Conservation (phyloP, 2,329 filamentous ascomycete species). For the Fusarium guadeloupense region DNA sequence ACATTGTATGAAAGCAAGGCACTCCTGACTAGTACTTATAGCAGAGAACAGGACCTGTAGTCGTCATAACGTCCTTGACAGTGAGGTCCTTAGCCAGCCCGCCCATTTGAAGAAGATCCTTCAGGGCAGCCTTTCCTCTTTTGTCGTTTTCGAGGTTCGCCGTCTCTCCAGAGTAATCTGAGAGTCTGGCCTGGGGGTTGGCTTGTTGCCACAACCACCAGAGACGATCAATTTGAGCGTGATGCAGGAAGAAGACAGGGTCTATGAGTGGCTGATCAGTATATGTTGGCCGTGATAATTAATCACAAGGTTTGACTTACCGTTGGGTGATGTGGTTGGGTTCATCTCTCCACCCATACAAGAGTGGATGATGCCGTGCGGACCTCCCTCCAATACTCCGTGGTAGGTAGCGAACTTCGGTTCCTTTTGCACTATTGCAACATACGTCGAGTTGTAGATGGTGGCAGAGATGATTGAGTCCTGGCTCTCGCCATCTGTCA, state of each 20-base stretch:
- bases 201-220: constrained; percentile 12
- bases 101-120: background rate
- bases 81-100: background rate
- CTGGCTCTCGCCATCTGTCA: constrained; percentile 2
- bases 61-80: background rate
- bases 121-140: background rate
- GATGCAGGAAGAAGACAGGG: constrained; percentile 17
- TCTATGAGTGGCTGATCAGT: background rate
- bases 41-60: background rate
- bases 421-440: no score
- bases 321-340: background rate
- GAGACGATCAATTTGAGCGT: constrained; percentile 5
- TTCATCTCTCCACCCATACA: background rate
- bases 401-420: background rate
- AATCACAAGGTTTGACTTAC: no score
- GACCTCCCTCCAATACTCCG: background rate
- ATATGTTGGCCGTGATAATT: no score
- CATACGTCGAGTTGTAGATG: no score
- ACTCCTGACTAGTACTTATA: background rate
- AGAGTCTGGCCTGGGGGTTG: background rate
- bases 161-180: background rate
- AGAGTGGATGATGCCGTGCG: background rate
- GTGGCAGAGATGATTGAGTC: background rate
- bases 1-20: no score
- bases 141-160: background rate